phyloP scores from a whole-genome alignment of 768 basidiomycete species.

The Cyclocybe cylindracea region DNA sequence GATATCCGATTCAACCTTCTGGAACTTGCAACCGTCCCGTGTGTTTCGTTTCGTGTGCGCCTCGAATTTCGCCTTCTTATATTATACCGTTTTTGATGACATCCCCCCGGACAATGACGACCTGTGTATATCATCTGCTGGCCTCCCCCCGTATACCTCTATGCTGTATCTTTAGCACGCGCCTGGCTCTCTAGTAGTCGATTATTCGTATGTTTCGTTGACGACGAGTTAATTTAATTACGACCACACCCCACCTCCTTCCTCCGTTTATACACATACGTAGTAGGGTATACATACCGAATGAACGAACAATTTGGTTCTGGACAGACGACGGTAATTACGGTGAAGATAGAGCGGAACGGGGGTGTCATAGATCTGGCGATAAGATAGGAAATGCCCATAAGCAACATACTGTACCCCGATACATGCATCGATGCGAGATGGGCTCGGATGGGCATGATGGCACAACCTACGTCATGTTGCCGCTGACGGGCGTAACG shows the following conservation, averaged over 20 bases:
- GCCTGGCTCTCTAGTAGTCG: constrained; percentile 7
- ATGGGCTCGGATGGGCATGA: too few species aligned
- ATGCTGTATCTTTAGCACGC: constrained; percentile 38
- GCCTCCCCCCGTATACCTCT: constrained; percentile 19
- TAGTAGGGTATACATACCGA: constrained; percentile 7
- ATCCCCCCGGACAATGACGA: constrained; percentile 14
- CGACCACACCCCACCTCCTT: constrained; percentile 10
- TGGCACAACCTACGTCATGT: constrained; percentile 10
- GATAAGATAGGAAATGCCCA: too few species aligned
- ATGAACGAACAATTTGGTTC: constrained; percentile 2
- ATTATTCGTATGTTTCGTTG: constrained; percentile 16
- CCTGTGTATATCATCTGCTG: constrained; percentile 19
- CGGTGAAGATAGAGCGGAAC: too few species aligned
- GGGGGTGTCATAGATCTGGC: too few species aligned
- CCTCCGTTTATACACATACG: constrained; percentile 3
- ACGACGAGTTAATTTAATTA: constrained; percentile 20
- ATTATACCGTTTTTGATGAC: constrained; percentile 1
- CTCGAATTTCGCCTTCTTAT: not conserved
- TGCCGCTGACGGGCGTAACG: constrained; percentile 18
- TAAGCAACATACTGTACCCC: too few species aligned
- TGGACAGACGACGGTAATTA: too few species aligned
- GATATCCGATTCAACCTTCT: not conserved
- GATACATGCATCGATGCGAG: too few species aligned
- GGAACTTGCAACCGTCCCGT: not conserved
- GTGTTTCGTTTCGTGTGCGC: not conserved